Percentiles rank a stretch among this genome's conserved stretches.
Evolutionary conservation across 768 basidiomycete genomes (phyloP).

Genomic region (Sporobolomyces pararoseus): DNA sequence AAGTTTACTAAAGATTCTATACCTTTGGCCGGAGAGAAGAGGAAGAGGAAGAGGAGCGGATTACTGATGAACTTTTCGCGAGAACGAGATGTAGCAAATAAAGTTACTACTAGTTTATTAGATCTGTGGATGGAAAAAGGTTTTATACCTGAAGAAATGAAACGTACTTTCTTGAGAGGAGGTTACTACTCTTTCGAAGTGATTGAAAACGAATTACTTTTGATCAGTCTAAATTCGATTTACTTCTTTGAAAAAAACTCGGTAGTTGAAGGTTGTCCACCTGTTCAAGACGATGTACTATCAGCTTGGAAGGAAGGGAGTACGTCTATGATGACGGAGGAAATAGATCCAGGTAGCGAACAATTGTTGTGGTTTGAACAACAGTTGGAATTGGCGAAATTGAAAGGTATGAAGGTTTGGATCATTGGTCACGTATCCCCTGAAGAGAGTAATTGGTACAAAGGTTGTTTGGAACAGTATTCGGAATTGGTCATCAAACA

Average conservation of each 20-base stretch:
- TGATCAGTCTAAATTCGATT: too few species aligned
- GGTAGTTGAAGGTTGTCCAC: constrained; percentile 46
- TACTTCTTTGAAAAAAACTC: constrained; percentile 63
- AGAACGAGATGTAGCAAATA: too few species aligned
- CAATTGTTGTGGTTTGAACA: constrained; percentile 88
- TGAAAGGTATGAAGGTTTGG: constrained; percentile 65
- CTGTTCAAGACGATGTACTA: constrained; percentile 42
- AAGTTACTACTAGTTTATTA: too few species aligned
- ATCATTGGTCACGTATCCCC: constrained; percentile 77
- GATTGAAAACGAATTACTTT: constrained; percentile 73
- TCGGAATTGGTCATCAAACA: constrained; percentile 64
- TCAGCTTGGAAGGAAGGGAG: neutral
- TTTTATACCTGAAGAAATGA: constrained; percentile 64
- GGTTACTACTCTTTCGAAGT: constrained; percentile 79
- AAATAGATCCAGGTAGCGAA: constrained; percentile 74
- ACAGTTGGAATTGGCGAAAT: constrained; percentile 65
- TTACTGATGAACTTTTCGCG: too few species aligned
- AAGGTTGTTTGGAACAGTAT: constrained; percentile 33
- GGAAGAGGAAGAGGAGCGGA: neutral
- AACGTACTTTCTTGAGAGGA: constrained; percentile 80
- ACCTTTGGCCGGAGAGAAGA: too few species aligned
- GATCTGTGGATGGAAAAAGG: constrained; percentile 26
- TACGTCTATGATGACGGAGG: constrained; percentile 46
- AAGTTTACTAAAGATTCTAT: too few species aligned
- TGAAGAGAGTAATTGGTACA: constrained; percentile 68